Conservation (phyloP, 176 grass and related monocot genomes). For the Phyllostachys edulis region DNA sequence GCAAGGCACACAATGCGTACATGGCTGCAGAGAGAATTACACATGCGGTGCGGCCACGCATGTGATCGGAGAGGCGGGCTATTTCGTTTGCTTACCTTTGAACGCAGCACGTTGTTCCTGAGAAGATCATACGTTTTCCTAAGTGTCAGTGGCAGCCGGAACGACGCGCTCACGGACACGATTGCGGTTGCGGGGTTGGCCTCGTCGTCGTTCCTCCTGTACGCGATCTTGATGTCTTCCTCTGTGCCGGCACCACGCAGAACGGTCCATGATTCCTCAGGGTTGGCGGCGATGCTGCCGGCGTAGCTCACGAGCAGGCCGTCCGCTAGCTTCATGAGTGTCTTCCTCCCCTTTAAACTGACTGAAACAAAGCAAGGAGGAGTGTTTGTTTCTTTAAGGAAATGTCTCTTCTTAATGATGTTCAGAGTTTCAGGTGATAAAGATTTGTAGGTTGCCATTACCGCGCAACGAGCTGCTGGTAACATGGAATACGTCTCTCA, state of each 20-base stretch:
- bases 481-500: constrained; percentile 40
- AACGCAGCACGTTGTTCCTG: constrained; percentile 27
- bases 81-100: constrained; percentile 17
- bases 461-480: neutral
- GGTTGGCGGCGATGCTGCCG: constrained; percentile 24
- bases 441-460: neutral
- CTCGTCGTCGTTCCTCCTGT: constrained; percentile 16
- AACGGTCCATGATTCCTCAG: constrained; percentile 32
- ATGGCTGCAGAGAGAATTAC: neutral
- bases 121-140: constrained; percentile 48
- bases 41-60: neutral
- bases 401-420: neutral
- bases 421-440: neutral
- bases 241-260: constrained; percentile 35
- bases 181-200: constrained; percentile 8
- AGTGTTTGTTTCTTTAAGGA: neutral
- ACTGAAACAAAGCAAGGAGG: constrained; percentile 28
- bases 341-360: constrained; percentile 36
- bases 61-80: neutral
- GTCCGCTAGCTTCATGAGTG: constrained; percentile 51
- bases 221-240: constrained; percentile 41
- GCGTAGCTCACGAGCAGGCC: constrained; percentile 39
- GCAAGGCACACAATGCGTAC: neutral
- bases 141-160: constrained; percentile 37
- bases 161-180: constrained; percentile 43